Evolutionary conservation across 176 grass and related monocot species (phyloP), one percentile per base, ranked within the genome.

Genomic region (Coix lacrymajobi): DNA sequence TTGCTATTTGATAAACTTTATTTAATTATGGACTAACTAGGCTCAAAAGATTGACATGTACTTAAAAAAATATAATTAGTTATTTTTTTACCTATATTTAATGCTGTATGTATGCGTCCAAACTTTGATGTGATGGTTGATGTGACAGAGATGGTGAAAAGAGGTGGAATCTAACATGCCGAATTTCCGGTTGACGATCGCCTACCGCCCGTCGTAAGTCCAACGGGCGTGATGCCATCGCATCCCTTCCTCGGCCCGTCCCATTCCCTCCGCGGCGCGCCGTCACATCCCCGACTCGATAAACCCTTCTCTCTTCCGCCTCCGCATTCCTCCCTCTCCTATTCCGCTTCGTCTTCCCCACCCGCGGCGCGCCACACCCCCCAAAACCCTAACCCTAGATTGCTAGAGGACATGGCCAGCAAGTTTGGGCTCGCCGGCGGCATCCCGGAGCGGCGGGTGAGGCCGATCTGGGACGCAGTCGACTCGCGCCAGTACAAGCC

Each of bases 391-490:
- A 82, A 87, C 79, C 79, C 81, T 86, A 82, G 86, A 66, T 66
- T 80, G 81, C 64, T 33, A 43, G 48, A 82, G 16, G 43, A 11
- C 43, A 99, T 99, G 96, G 85, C 96, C 37, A 88, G 91, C 79
- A 95, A 91, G 91, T 93, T 96, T 69, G 91, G 93, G 66, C 79
- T 96, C 60, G 93, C 93, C 22, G 93, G 96, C 40, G 96, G 96
- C 24, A 96, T 99, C 51, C 96, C 96, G 49, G 96, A 96, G 85
- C 80, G 93, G 68, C 83, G 91, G 34, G 96, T 99, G 75, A 87
- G 96, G 57, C 93, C 89, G 66, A 99, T 99, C 87, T 96, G 96
- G 96, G 96, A 96, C 77, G 96, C 96, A 51, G 78, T 96, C 25
- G 96, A 99, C 93, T 95, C 94, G 62, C 92, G 94, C 34, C 92